A percentile compares a stretch with the other conserved stretches of the same genome.
Evolutionary conservation across 495 filamentous ascomycete genomes (phyloP).

Genomic region (Chaetomidium leptoderma): DNA sequence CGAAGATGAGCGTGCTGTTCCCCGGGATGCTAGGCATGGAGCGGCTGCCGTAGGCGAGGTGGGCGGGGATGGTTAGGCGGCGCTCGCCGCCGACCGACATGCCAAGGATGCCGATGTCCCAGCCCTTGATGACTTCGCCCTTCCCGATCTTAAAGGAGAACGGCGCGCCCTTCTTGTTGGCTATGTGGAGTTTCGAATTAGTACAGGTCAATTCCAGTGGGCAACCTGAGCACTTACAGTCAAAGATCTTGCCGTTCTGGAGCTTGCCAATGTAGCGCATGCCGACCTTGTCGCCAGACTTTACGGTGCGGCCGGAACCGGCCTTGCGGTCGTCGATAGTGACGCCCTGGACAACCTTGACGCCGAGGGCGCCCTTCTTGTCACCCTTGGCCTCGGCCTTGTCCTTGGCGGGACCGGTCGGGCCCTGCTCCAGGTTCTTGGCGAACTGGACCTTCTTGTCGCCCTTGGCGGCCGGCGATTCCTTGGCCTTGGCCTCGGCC

Average conservation of each 20-base stretch:
- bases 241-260: slow-evolving; percentile 86
- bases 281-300: slow-evolving; percentile 78
- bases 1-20: slow-evolving; percentile 88
- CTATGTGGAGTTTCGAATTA: slow-evolving; percentile 34
- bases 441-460: slow-evolving; percentile 99
- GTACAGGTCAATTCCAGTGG: slow-evolving; percentile 29
- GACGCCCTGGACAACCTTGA: slow-evolving; percentile 79
- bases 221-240: slow-evolving; percentile 54
- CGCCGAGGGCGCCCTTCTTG: slow-evolving; percentile 51
- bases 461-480: slow-evolving; percentile 48
- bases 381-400: slow-evolving; percentile 33
- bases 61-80: slow-evolving; percentile 78
- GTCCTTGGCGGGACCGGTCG: slow-evolving; percentile 60
- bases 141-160: slow-evolving; percentile 91
- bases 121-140: slow-evolving; percentile 97
- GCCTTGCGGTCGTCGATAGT: slow-evolving; percentile 93
- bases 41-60: slow-evolving; percentile 83
- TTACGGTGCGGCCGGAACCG: slow-evolving; percentile 73
- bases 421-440: slow-evolving; percentile 95
- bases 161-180: slow-evolving; percentile 96
- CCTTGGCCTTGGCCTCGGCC: slow-evolving; percentile 53
- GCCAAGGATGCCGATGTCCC: slow-evolving; percentile 89
- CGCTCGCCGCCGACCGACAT: slow-evolving; percentile 93
- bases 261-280: slow-evolving; percentile 99
- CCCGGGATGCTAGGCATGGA: slow-evolving; percentile 72